A percentile compares a stretch with the other conserved stretches of the same genome.
phyloP scores from a whole-genome alignment of 345 rosid genomes.

The Euphorbia tirucalli region DNA sequence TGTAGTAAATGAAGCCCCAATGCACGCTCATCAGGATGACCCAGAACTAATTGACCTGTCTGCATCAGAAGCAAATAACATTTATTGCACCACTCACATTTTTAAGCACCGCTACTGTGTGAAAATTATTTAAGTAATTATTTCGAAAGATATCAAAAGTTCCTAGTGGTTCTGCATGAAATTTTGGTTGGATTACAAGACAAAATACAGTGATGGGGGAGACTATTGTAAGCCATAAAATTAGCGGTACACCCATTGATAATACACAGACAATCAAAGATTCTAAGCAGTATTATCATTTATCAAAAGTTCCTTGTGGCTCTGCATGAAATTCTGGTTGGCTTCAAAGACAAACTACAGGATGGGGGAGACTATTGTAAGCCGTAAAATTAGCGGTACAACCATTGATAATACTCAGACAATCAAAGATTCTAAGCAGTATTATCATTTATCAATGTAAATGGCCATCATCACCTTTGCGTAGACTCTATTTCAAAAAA shows the following conservation, averaged over 20 bases:
- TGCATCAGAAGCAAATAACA: conserved; percentile 23
- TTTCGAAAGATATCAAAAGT: neutral
- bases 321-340: neutral
- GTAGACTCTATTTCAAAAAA: neutral
- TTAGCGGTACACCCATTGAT: neutral
- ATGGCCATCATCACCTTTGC: no score
- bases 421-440: no score
- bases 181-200: neutral
- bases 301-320: neutral
- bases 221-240: neutral
- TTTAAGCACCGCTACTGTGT: neutral
- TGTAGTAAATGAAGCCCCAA: conserved; percentile 84
- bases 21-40: conserved; percentile 64
- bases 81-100: neutral
- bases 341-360: neutral
- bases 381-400: neutral
- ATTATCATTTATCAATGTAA: neutral
- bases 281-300: no score
- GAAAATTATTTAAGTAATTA: neutral
- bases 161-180: neutral
- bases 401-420: neutral
- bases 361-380: neutral
- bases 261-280: neutral
- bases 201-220: neutral
- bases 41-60: conserved; percentile 57